These are phyloP conservation scores for Metschnikowia koreensis DNA, from an alignment of 805 yeast species.

Conservation along the genomic window DNA sequence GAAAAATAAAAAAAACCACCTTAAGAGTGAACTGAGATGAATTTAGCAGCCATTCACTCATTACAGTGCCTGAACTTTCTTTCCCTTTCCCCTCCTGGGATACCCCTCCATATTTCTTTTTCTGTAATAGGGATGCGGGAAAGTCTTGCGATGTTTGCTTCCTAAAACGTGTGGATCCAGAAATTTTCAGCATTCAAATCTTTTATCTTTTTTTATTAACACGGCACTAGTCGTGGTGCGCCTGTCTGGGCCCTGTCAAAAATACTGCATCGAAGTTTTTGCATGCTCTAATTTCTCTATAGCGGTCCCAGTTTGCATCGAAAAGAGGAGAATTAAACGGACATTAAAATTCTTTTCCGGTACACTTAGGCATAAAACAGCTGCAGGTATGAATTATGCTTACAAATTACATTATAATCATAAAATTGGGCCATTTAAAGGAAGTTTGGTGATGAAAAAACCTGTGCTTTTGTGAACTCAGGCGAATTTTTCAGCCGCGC, in stretches of 20 bases:
- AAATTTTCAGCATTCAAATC: not conserved
- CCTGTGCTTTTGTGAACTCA: no score
- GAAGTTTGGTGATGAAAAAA: no score
- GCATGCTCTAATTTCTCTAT: not conserved
- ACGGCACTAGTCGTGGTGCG: not conserved
- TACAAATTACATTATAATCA: no score
- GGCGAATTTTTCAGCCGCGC: no score
- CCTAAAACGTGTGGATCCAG: no score
- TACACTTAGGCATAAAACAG: no score
- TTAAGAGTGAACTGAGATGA: not conserved
- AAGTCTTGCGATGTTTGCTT: no score
- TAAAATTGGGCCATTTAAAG: no score
- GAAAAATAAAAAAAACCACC: not conserved
- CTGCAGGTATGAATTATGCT: no score
- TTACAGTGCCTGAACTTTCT: not conserved
- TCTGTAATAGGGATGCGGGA: not conserved
- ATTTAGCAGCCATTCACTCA: not conserved
- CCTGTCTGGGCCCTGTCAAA: not conserved
- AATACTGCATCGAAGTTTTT: not conserved
- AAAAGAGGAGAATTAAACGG: no score
- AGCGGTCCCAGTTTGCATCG: not conserved
- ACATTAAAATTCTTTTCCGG: no score
- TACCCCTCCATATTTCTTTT: not conserved
- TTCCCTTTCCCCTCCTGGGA: not conserved
- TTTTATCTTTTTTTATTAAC: no score